Base-by-base conservation (phyloP, 306 rosid species). In the Abrus pulchellus region DNA sequence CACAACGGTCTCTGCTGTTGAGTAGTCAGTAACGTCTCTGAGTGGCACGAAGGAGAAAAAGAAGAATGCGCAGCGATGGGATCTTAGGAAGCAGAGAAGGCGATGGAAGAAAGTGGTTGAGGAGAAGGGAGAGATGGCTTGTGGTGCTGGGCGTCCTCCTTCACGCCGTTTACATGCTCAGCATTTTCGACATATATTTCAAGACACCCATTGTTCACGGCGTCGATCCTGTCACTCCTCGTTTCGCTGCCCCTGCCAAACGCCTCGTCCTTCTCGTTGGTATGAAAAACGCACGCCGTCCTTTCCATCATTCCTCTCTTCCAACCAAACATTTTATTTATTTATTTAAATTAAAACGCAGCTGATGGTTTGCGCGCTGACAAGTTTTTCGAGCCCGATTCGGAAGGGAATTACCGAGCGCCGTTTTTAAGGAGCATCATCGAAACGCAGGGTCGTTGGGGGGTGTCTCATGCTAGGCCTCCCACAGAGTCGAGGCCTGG, bases 401-500 rank as follows among this genome's bases (percentile, higher is more conserved):
- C 83, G 4, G 78, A 81, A 43, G 98, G 97, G 11, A 89, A 89
- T 67, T 86, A 82, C 75, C 83, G 97, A 75, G 97, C 98, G 12
- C 98, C 94, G 3, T 93, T 93, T 81, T 80, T 92, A 50, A 90
- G 98, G 87, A 83, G 68, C 78, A 84, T 93, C 11, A 93, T 93
- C 69, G 30, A 83, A 78, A 87, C 74, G 53, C 82, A 89, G 74
- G 98, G 97, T 60, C 93, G 98, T n/a, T 93, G 97, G 98, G 98
- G 98, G 53, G 95, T 93, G 50, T 93, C 98, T 54, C 98, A 93
- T 83, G 98, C 98, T 72, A 92, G 98, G 72, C 98, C 98, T 63
- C 98, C 98, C 5, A 93, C 98, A 3, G 98, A 93, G 85, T 93
- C 98, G 4, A 89, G 98, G 80, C 98, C 98, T 14, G 97, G 98